phyloP scores from a whole-genome alignment of 2,329 filamentous ascomycete species.

The Hypoxylon sp. region DNA sequence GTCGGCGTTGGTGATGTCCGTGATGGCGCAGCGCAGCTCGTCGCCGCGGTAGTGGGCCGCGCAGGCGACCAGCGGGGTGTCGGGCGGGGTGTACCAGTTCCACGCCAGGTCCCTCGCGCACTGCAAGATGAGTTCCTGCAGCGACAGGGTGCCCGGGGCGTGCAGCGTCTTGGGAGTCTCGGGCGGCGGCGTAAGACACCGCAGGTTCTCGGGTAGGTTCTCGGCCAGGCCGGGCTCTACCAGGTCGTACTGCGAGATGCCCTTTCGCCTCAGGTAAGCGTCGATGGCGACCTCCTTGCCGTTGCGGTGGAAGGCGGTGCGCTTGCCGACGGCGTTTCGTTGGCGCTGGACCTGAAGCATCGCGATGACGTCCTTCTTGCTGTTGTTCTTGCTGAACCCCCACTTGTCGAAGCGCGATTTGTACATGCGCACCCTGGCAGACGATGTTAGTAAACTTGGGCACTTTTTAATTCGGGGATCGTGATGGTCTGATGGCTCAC shows the following conservation, averaged over 20 bases:
- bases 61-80: constrained; percentile 47
- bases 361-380: constrained; percentile 64
- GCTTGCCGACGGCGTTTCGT: constrained; percentile 64
- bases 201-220: constrained; percentile 46
- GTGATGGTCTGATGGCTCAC: constrained; percentile 50
- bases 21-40: constrained; percentile 48
- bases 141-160: constrained; percentile 43
- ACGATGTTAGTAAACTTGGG: constrained; percentile 35
- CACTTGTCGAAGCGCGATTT: constrained; percentile 67
- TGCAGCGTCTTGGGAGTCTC: constrained; percentile 43
- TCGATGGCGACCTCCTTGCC: constrained; percentile 64
- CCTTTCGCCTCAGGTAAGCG: constrained; percentile 65
- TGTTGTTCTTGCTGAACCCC: constrained; percentile 68
- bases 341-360: constrained; percentile 65
- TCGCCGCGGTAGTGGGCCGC: constrained; percentile 47
- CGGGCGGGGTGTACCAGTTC: constrained; percentile 46
- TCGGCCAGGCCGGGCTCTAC: constrained; percentile 47
- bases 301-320: constrained; percentile 65
- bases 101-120: constrained; percentile 47
- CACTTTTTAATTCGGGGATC: constrained; percentile 4
- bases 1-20: constrained; percentile 49
- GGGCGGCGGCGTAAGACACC: constrained; percentile 48
- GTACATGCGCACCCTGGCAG: constrained; percentile 64
- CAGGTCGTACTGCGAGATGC: constrained; percentile 65
- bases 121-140: constrained; percentile 49